These are phyloP conservation scores for Backusella liffmaniae DNA, from an alignment of 192 early-diverging fungal species.

Conservation along the genomic window DNA sequence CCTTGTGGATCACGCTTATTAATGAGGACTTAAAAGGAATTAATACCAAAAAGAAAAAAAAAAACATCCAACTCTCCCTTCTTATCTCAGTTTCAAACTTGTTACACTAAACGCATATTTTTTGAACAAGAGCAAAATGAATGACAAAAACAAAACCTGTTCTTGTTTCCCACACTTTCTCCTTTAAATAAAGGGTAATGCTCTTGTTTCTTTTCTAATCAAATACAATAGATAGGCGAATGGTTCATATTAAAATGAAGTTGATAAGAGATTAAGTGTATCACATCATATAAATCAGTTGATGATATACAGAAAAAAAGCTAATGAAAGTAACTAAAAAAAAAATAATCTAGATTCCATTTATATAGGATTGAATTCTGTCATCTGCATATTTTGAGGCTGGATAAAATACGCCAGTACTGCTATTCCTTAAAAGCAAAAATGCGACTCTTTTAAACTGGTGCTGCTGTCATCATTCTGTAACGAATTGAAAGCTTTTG, in stretches of 20 bases:
- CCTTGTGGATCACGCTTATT: not conserved
- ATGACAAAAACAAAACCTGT: not conserved
- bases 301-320: not conserved
- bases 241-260: not conserved
- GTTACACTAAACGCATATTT: conserved; percentile 6
- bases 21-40: not conserved
- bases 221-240: not conserved
- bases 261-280: not conserved
- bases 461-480: not conserved
- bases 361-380: not conserved
- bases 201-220: not conserved
- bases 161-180: not conserved
- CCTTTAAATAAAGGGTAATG: not conserved
- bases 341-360: not conserved
- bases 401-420: not conserved
- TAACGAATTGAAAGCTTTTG: not conserved
- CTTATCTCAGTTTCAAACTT: conserved; percentile 3
- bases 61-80: not conserved
- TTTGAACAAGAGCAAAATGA: not conserved
- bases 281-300: not conserved
- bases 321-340: not conserved
- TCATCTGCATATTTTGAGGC: not conserved
- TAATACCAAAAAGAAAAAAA: not conserved
- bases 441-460: not conserved
- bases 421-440: not conserved